phyloP scores from a whole-genome alignment of 2,329 filamentous ascomycete species.

The Cercospora beticola region DNA sequence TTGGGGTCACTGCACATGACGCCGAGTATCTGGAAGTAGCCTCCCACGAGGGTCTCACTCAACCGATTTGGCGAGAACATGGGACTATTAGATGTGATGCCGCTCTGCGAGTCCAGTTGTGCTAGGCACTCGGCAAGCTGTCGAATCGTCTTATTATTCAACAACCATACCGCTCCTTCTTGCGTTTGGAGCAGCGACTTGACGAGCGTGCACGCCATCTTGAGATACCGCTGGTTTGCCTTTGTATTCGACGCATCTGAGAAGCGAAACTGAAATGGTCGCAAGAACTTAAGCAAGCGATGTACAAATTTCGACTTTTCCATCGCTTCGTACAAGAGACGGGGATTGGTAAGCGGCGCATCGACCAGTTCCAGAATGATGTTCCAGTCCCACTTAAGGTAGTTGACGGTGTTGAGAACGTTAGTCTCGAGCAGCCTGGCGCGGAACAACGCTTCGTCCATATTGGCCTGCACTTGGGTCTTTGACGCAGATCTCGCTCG shows the following conservation, averaged over 20 bases:
- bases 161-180: conserved; percentile 80
- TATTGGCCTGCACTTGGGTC: conserved; percentile 56
- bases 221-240: conserved; percentile 89
- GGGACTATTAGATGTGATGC: conserved; percentile 73
- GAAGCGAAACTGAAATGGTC: conserved; percentile 95
- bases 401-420: conserved; percentile 86
- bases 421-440: conserved; percentile 72
- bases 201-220: conserved; percentile 84
- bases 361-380: conserved; percentile 87
- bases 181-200: conserved; percentile 80
- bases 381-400: conserved; percentile 96
- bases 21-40: conserved; percentile 92
- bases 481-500: conserved; percentile 52
- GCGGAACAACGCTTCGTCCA: conserved; percentile 65
- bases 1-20: conserved; percentile 78
- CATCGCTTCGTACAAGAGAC: conserved; percentile 88
- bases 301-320: conserved; percentile 96
- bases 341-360: conserved; percentile 85
- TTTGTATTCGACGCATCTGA: conserved; percentile 87
- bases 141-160: conserved; percentile 87
- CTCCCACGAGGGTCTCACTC: conserved; percentile 80
- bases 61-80: conserved; percentile 86
- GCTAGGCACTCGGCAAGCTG: conserved; percentile 95
- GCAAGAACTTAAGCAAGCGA: conserved; percentile 87
- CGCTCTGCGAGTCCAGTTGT: conserved; percentile 83